phyloP scores from a whole-genome alignment of 345 rosid species.

The Angophora floribunda region DNA sequence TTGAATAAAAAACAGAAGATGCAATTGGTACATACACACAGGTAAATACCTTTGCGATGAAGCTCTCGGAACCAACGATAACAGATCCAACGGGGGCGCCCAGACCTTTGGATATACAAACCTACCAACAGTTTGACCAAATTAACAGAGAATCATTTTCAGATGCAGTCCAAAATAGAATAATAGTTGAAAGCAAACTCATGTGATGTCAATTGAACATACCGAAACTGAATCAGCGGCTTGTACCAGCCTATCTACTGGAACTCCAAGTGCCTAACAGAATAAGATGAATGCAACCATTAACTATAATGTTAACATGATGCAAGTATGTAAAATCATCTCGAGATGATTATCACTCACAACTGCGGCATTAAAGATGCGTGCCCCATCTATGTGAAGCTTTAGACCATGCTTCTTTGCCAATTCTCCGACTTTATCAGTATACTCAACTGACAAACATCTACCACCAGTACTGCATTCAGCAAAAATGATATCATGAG shows the following conservation, averaged over 20 bases:
- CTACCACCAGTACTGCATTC: constrained; percentile 75
- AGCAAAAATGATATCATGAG: not conserved
- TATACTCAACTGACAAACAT: constrained; percentile 65
- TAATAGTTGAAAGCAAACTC: not conserved
- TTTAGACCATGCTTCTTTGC: constrained; percentile 78
- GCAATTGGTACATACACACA: not conserved
- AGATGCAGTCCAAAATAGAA: not conserved
- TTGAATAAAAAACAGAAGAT: not conserved
- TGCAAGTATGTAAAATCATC: not conserved
- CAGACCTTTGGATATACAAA: constrained; percentile 84
- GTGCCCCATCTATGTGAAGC: constrained; percentile 97
- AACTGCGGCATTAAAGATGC: constrained; percentile 81
- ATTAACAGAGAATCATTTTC: not conserved
- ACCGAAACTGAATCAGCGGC: constrained; percentile 93
- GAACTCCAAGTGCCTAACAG: constrained; percentile 78
- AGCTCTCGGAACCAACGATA: constrained; percentile 76
- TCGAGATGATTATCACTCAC: constrained; percentile 33
- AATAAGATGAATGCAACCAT: not conserved
- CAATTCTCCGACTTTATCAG: constrained; percentile 61
- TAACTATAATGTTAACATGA: not conserved
- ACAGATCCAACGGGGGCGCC: constrained; percentile 96
- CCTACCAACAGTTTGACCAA: constrained; percentile 15
- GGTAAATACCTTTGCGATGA: constrained; percentile 52
- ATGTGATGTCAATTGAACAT: not conserved
- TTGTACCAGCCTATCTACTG: constrained; percentile 67